Base-by-base conservation (phyloP, 2,329 filamentous ascomycete genomes). In the Amphichorda felina region DNA sequence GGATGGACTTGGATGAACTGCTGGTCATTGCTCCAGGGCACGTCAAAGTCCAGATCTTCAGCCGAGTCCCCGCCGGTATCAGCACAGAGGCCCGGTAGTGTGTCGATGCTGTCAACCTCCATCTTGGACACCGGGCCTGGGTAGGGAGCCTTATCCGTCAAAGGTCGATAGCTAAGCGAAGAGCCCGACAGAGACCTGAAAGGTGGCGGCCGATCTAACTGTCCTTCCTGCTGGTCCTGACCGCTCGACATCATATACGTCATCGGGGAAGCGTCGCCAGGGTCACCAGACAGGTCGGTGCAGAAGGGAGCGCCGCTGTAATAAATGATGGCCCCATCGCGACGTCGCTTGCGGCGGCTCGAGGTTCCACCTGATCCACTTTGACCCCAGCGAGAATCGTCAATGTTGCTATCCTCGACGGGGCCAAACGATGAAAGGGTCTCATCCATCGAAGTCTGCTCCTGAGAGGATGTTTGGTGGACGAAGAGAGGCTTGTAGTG, bases 261-360 rank as follows among this genome's bases (percentile, higher is more conserved):
- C 2, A 64, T 51, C 2, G 66, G 63, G 0, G 64, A 68, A 2
- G 55, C 41, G 16, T 68, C 65, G 2, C 65, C 66, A 9, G 62
- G 62, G 45, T 87, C 80, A 2, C 79, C 79, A 13, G 79, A 83
- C 4, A 91, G 58, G 51, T 94, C 86, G 2, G 79, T 87, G 52
- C 78, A 91, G 52, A 91, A 94, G 0, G 73, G 74, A 2, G 81
- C 80, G 18, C 81, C 82, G 40, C 72, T 84, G 52, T 89, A 93
- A 50, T 88, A 93, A 14, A 89, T 86, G 44, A 93, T 81, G 1
- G 82, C 77, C 8, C 84, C 85, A 39, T 82, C 75, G 10, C 75
- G 67, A 1, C 64, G 68, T 18, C 70, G 69, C 51, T 70, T 73
- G 43, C 60, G 67, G 42, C 59, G 64, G 47, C 49, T 66, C 38